These are phyloP conservation scores for Chalciporus sp. DNA, from an alignment of 1,284 basidiomycete species.

Conservation along the genomic window DNA sequence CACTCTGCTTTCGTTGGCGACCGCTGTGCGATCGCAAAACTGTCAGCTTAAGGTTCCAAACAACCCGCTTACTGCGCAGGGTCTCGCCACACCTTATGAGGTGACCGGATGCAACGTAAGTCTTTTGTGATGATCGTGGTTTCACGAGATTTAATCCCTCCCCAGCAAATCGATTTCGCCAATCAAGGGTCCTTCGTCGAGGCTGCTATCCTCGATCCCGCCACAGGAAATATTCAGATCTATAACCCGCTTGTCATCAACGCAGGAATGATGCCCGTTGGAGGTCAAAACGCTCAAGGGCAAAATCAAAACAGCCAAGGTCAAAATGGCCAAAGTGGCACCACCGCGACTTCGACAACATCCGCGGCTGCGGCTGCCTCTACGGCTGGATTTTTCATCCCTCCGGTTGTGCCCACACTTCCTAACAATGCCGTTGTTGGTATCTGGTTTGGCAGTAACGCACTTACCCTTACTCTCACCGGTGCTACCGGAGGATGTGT, in stretches of 20 bases:
- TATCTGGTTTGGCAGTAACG: slow-evolving; percentile 33
- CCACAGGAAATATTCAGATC: slow-evolving; percentile 31
- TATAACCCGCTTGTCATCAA: slow-evolving; percentile 33
- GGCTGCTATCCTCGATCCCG: slow-evolving; percentile 30
- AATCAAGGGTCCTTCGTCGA: slow-evolving; percentile 27
- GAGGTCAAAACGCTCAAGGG: background rate
- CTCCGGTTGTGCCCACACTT: slow-evolving; percentile 25
- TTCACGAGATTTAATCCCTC: background rate
- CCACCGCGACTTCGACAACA: background rate
- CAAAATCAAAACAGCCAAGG: background rate
- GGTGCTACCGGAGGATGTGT: slow-evolving; percentile 24
- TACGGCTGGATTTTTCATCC: slow-evolving; percentile 21
- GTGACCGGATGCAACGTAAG: slow-evolving; percentile 32
- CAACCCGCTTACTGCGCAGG: slow-evolving; percentile 27
- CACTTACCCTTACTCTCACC: slow-evolving; percentile 22
- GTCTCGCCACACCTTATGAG: slow-evolving; percentile 28
- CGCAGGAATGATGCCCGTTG: slow-evolving; percentile 23
- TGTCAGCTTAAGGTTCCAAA: slow-evolving; percentile 23
- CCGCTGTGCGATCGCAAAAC: slow-evolving; percentile 23
- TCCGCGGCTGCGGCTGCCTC: background rate
- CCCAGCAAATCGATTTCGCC: slow-evolving; percentile 30
- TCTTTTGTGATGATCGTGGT: background rate
- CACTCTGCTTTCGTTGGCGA: slow-evolving; percentile 14
- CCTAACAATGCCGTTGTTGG: slow-evolving; percentile 28
- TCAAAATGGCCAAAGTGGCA: slow-evolving; percentile 1